Evolutionary conservation across 345 rosid genomes (phyloP).

Genomic region (Litchi chinensis): DNA sequence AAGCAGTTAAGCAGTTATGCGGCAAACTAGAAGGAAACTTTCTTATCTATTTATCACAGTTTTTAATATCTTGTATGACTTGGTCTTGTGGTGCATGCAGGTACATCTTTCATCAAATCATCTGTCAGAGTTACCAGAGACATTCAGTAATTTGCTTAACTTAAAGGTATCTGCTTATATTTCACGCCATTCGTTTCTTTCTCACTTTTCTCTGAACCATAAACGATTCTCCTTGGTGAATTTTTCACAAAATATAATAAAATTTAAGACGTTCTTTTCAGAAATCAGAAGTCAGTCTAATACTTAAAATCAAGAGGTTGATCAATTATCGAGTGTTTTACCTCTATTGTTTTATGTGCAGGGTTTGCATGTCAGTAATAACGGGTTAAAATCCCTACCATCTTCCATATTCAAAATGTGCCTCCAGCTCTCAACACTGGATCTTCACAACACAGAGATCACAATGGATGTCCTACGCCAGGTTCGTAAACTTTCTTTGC

Average conservation of each 20-base stretch:
- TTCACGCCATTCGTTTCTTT: not conserved
- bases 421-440: conserved; percentile 69
- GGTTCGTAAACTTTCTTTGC: conserved; percentile 45
- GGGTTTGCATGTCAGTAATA: conserved; percentile 71
- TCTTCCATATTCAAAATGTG: conserved; percentile 59
- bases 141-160: conserved; percentile 53
- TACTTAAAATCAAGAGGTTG: not conserved
- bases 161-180: conserved; percentile 56
- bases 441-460: conserved; percentile 87
- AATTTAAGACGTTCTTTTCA: not conserved
- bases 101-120: conserved; percentile 89
- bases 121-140: conserved; percentile 65
- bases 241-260: not conserved
- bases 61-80: not conserved
- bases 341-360: conserved; percentile 22
- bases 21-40: not conserved
- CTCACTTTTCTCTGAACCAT: not conserved
- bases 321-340: not conserved
- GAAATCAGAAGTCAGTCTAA: not conserved
- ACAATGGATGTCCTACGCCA: conserved; percentile 73
- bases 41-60: not conserved
- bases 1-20: not conserved
- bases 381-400: conserved; percentile 71
- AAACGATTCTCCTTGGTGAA: conserved; percentile 1
- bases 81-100: conserved; percentile 52